Base-by-base conservation (phyloP, 176 grass and related monocot genomes). In the Triticum urartu region DNA sequence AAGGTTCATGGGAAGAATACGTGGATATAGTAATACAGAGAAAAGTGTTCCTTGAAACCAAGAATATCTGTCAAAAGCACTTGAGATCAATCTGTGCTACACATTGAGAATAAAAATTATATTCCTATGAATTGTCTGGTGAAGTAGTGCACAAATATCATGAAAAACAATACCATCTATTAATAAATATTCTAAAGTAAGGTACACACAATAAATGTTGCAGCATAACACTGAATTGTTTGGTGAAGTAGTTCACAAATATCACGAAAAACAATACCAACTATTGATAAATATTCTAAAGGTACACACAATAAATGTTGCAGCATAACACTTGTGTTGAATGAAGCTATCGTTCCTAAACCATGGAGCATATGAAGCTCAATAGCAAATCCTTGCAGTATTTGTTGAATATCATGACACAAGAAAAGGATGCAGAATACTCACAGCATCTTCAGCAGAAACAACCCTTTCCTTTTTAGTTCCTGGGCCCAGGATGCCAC, bases 401-500 rank as follows among this genome's bases (percentile, higher is more conserved):
- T 30, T 54, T 7, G 22, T 35, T 50, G n/a, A 61, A 33, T 78
- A 84, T 82, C 85, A 61, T 42, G 36, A 82, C 48, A 85, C 0
- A 70, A 63, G 8, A 75, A 75, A 75, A 66, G 0, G 25, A 65
- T 50, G 62, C 68, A 38, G 86, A 88, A 86, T 88, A 95, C 90
- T 95, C 80, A 95, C 86, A 78, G 97, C 97, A 91, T 98, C 97
- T 94, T 97, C 94, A 72, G 92, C 79, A 26, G 94, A 97, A 87
- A 97, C 84, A 77, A 92, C 64, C 77, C 94, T 88, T 89, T 97
- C 94, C 66, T 94, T 94, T 56, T 89, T 91, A 82, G 90, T 97
- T 86, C 94, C 94, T 79, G 88, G 87, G n/a, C 89, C 91, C 33
- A 97, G 79, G 52, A 99, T 99, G 64, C 97, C 97, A 33, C 92